Evolutionary conservation across 2,329 filamentous ascomycete genomes (phyloP), one percentile per base, ranked within the genome.

Genomic region (Blastomyces silverae): DNA sequence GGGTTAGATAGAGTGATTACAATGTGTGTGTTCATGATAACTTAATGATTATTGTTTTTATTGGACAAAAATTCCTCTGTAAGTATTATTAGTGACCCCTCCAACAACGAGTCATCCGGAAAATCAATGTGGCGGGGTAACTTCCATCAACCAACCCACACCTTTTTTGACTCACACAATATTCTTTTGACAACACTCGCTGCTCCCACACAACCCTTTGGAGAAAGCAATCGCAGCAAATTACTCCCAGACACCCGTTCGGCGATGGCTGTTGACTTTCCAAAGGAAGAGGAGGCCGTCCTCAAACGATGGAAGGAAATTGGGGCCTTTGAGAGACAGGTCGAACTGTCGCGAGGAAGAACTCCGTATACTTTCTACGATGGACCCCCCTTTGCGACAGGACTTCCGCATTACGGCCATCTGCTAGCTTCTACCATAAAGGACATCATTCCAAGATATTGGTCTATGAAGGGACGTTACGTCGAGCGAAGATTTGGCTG

Each of bases 401-500:
- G 85, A 48, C 80, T 85, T 66, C 85, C 85, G 53, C 87, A 89
- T 75, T 88, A 89, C 72, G 85, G 88, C 65, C 91, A 96, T 78
- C 80, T 96, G 63, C 83, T 96, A 69, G 90, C 93, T 48, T 96
- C 91, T 25, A 97, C 92, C 61, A 96, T 97, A 80, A 97, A 97
- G 79, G 93, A 97, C 77, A 94, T 96, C 66, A 96, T 97, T 70
- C 92, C 93, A 10, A 84, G 93, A 71, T 97, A 97, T 78, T 97
- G 92, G 91, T 92, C 92, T 62, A 96, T 96, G 92, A 95, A 95
- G 76, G 93, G 93, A 20, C 90, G 88, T 74, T 89, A 96, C 80
- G 92, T 97, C 62, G 91, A 94, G 80, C 86, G 93, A 69, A 85
- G 92, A 66, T 97, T 97, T 70, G 93, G 93, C 63, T 97, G 93